Evolutionary conservation across 768 basidiomycete species (phyloP), one percentile per base, ranked within the genome.

Genomic region (Clitopilus passeckerianus): DNA sequence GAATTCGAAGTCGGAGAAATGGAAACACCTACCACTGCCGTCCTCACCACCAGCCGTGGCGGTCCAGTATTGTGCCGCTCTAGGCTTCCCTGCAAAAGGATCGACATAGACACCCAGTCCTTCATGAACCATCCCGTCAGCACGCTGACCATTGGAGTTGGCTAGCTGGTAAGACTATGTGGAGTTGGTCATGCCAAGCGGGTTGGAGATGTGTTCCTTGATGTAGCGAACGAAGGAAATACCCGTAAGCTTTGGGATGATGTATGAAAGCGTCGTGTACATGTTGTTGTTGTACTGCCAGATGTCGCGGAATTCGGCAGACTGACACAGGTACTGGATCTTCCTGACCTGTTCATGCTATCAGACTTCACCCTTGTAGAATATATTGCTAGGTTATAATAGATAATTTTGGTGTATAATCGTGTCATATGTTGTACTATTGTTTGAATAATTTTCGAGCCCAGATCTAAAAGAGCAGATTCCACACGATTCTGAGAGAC

Each of bases 151-250:
- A 12, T 59, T 66, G 44, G 62, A 57, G 20, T 65, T 64, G 7
- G 71, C 70, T 1, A 65, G 57, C 22, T 65, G 61, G n/a, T 64
- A 67, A 7, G 67, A 70, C 57, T 69, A 72, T 0, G 70, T 71
- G 5, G 71, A 69, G 2, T 62, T 57, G 14, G 64, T 65, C 65
- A 72, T 58, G 0, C 69, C 67, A 5, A 73, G 63, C 0, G 66
- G 67, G 10, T 62, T 63, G 24, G 72, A 65, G 12, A 73, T 70
- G 53, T 69, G 61, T 3, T 68, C 63, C 57, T 66, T 67, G 34
- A 73, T 67, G 57, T 68, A 70, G 10, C 60, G 63, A 20, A 66
- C 63, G 52, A 67, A 68, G 9, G 61, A 59, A 24, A 43, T 24
- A 35, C 55, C 53, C 20, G 63, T 59, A 6, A 59, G 63, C 43